Conservation (phyloP, 2,329 filamentous ascomycete species). For the Nannizziopsis barbatae region DNA sequence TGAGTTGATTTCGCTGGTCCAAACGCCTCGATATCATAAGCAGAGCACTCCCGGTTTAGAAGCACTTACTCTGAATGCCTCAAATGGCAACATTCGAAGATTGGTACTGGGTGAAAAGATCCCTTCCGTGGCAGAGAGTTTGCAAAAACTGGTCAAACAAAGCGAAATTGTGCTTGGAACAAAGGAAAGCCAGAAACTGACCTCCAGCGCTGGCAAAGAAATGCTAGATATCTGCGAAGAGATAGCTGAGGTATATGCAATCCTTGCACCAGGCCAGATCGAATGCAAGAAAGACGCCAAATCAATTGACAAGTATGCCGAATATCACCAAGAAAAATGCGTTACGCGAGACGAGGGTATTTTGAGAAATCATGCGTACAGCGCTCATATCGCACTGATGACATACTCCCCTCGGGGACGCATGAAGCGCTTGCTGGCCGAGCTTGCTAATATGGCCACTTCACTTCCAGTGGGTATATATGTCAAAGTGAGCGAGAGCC, state of each 20-base stretch:
- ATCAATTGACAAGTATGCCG: slow-evolving; percentile 18
- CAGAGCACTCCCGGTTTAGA: slow-evolving; percentile 28
- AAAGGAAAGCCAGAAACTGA: slow-evolving; percentile 18
- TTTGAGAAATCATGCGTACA: slow-evolving; percentile 21
- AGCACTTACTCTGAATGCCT: slow-evolving; percentile 15
- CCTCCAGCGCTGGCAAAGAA: slow-evolving; percentile 18
- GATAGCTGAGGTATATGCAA: slow-evolving; percentile 23
- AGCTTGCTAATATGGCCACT: slow-evolving; percentile 37
- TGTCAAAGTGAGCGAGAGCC: slow-evolving; percentile 36
- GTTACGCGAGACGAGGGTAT: slow-evolving; percentile 32
- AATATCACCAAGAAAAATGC: slow-evolving; percentile 27
- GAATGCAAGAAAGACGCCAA: slow-evolving; percentile 6
- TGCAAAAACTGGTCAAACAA: slow-evolving; percentile 24
- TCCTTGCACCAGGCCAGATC: slow-evolving; percentile 14
- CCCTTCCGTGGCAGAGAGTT: slow-evolving; percentile 14
- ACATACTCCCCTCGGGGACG: slow-evolving; percentile 26
- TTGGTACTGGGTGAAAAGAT: slow-evolving; percentile 13
- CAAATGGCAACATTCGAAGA: not conserved
- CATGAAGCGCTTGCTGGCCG: slow-evolving; percentile 40
- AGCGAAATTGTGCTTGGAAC: slow-evolving; percentile 25
- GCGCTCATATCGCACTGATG: slow-evolving; percentile 5
- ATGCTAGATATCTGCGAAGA: slow-evolving; percentile 28
- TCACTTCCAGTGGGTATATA: slow-evolving; percentile 44
- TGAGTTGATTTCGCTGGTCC: slow-evolving; percentile 25
- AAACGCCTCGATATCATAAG: slow-evolving; percentile 26